Evolutionary conservation across 129 eudicot genomes (phyloP).

Genomic region (Pittosporum tobira): DNA sequence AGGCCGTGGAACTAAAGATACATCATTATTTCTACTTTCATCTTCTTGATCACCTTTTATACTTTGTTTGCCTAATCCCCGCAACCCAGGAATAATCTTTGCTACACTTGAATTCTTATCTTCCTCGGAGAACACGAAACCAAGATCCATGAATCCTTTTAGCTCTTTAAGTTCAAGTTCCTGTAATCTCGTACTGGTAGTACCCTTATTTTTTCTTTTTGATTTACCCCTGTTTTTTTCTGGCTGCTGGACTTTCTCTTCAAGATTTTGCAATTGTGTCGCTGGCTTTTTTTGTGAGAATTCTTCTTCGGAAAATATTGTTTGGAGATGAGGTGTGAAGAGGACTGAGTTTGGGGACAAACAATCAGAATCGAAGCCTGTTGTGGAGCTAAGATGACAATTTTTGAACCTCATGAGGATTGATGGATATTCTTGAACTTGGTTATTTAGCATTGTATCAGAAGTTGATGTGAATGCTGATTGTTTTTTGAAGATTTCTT

Average conservation of each 20-base stretch:
- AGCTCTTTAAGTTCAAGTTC: constrained; percentile 74
- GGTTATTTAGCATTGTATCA: neutral
- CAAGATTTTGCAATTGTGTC: neutral
- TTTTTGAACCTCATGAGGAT: constrained; percentile 35
- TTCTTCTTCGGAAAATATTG: constrained; percentile 31
- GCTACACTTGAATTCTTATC: constrained; percentile 51
- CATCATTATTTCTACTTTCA: neutral
- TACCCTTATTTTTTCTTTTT: neutral
- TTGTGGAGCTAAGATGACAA: constrained; percentile 20
- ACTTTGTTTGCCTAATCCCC: constrained; percentile 34
- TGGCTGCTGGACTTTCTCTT: neutral
- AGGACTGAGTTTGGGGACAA: constrained; percentile 53
- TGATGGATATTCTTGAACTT: constrained; percentile 17
- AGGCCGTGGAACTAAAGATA: constrained; percentile 37
- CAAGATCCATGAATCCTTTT: constrained; percentile 82
- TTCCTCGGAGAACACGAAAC: constrained; percentile 64
- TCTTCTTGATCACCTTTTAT: too few relatives aligned
- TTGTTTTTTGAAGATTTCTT: constrained; percentile 27
- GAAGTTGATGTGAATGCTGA: constrained; percentile 4
- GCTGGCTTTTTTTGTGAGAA: neutral
- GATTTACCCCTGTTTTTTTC: neutral
- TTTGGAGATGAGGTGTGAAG: constrained; percentile 24
- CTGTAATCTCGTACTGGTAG: constrained; percentile 54
- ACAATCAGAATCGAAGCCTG: constrained; percentile 18
- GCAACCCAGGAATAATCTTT: constrained; percentile 64